A percentile compares a stretch with the other conserved stretches of the same genome.
These are phyloP conservation scores for Wickerhamiella azyma DNA, from an alignment of 805 yeast species.

Conservation along the genomic window DNA sequence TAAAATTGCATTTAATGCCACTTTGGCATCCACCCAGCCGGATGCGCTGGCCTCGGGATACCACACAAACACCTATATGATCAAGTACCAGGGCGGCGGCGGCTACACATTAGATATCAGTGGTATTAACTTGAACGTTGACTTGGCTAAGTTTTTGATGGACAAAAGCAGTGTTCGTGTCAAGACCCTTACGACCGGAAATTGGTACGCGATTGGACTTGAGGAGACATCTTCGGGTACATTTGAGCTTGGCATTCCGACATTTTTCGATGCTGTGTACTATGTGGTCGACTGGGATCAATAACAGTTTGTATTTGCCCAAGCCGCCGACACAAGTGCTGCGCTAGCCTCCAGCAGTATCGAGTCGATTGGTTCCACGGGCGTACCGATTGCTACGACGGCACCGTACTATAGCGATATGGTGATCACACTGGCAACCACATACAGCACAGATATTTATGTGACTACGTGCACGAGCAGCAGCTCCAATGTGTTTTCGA, in stretches of 20 bases:
- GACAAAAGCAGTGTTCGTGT: constrained; percentile 2
- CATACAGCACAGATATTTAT: not conserved
- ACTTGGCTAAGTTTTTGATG: constrained; percentile 15
- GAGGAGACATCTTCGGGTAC: too few relatives aligned
- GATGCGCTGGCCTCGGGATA: not conserved
- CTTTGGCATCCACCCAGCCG: not conserved
- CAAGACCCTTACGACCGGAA: too few relatives aligned
- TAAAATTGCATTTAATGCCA: constrained; percentile 26
- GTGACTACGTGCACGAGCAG: not conserved
- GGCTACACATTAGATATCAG: not conserved
- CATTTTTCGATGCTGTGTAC: constrained; percentile 49
- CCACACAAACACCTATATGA: not conserved
- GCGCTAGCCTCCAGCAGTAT: constrained; percentile 17
- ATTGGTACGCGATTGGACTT: too few relatives aligned
- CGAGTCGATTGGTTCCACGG: constrained; percentile 16
- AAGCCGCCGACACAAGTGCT: constrained; percentile 24
- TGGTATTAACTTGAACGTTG: constrained; percentile 9
- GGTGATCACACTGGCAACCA: not conserved
- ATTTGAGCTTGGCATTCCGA: constrained; percentile 36
- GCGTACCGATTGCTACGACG: constrained; percentile 21
- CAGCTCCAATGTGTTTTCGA: too few relatives aligned
- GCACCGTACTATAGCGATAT: constrained; percentile 16
- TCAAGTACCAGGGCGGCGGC: not conserved
- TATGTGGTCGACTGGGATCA: constrained; percentile 52
- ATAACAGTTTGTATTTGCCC: constrained; percentile 42